These are phyloP conservation scores for Trichoderma guizhouense DNA, from an alignment of 2,329 filamentous ascomycete species.

Conservation along the genomic window DNA sequence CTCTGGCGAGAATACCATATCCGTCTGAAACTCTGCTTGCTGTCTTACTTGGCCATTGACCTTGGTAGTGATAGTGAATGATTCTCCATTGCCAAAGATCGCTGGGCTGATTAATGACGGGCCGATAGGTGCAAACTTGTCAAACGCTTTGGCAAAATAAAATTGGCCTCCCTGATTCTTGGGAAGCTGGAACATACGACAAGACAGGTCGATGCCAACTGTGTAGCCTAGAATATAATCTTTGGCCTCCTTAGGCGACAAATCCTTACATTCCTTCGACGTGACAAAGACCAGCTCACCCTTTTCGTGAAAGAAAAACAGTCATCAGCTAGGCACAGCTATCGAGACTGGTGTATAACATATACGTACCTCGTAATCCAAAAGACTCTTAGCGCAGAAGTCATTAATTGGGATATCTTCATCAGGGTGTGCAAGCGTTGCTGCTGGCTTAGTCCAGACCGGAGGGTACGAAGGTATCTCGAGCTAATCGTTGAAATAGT, in stretches of 20 bases:
- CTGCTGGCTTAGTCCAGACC: not conserved
- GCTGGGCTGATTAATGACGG: conserved; percentile 32
- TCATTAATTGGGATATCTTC: not conserved
- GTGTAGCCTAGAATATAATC: conserved; percentile 56
- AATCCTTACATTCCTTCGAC: not conserved
- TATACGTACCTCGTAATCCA: not conserved
- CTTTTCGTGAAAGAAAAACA: not conserved
- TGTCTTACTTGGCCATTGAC: not conserved
- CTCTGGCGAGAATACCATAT: not conserved
- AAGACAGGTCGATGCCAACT: conserved; percentile 52
- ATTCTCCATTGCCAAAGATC: not conserved
- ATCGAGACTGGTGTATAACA: not conserved
- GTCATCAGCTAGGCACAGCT: not conserved
- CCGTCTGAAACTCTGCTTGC: not conserved
- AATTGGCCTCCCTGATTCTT: conserved; percentile 38
- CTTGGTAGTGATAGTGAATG: not conserved
- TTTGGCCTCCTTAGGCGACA: conserved; percentile 33
- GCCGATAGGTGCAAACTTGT: conserved; percentile 51
- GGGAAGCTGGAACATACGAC: conserved; percentile 49
- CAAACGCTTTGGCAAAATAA: conserved; percentile 49
- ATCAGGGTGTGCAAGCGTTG: not conserved
- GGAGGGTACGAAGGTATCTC: not conserved
- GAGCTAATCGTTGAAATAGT: not conserved
- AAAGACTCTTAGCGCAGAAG: not conserved
- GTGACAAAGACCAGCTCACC: not conserved